Evolutionary conservation across 805 yeast species (phyloP), one percentile per base, ranked within the genome.

Genomic region (Monosporozyma aquatica): DNA sequence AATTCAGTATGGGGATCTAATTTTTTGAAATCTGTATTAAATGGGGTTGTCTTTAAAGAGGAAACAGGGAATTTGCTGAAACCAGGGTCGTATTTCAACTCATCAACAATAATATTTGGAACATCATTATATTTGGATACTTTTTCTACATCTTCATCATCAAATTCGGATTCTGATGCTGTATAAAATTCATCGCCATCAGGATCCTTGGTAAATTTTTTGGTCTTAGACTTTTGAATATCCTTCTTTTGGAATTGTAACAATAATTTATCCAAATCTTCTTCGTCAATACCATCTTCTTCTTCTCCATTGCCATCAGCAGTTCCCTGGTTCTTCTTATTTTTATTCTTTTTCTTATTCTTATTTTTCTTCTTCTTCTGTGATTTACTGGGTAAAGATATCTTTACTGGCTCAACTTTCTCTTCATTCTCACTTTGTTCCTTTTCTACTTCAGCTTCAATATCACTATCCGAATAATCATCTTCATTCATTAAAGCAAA

Each of bases 1-100:
- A 81, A 78, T 55, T 86, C 95, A 32, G 74, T 72, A 52, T 86
- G 94, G 1, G 90, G 82, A 55, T 85, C 90, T 36, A 86, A 64
- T 44, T 72, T 71, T 4, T 70, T 60, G 43, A 58, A 51, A 44
- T 59, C 64, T 8, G 42, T 40, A 24, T 49, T 47, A 40, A 56
- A 58, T 9, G 48, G 41, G 39, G 40, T 46, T 37, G 41, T 44
- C 26, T 47, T 46, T 27, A 53, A 43, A 22, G 27, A 33, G 9
- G 41, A 26, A 6, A 44, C 27, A 4, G 58, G 49, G 35, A 56
- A 58, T 20, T 47, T 47, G 2, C 55, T 43, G 37, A 59, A 59
- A 2, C 55, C 51, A 14, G 47, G 44, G 43, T 61, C 65, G 9
- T 28, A n/a, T 38, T 34, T 42, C 6, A 56, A 18, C 68, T 66